phyloP scores from a whole-genome alignment of 164 flowering plant genomes.

The Annona squamosa region DNA sequence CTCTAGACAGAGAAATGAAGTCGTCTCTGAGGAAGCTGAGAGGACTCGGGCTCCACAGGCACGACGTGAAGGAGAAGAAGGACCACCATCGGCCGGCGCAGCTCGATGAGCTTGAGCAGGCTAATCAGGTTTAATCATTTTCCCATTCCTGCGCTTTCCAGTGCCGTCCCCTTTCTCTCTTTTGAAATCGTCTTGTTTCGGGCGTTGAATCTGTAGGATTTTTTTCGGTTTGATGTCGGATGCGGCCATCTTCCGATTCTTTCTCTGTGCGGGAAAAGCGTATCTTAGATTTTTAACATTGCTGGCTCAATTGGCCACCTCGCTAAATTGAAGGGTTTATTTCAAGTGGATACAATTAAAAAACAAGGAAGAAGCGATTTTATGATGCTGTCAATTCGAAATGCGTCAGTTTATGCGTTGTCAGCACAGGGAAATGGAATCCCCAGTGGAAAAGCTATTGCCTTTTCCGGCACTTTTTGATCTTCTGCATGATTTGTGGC shows the following conservation, averaged over 20 bases:
- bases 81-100: constrained; percentile 37
- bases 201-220: neutral
- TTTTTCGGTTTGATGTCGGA: no score
- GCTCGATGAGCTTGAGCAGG: constrained; percentile 75
- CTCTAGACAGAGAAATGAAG: constrained; percentile 39
- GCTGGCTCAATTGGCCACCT: no score
- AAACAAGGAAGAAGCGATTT: neutral
- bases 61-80: constrained; percentile 47
- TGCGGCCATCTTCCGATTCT: no score
- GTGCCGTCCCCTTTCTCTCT: neutral
- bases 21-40: constrained; percentile 60
- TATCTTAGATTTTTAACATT: no score
- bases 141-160: neutral
- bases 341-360: neutral
- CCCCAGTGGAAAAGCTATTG: neutral
- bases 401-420: neutral
- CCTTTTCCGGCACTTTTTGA: neutral
- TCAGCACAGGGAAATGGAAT: neutral
- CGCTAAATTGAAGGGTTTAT: neutral
- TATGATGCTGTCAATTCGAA: neutral
- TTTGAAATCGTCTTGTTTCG: neutral
- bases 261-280: no score
- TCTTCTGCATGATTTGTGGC: neutral
- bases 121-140: constrained; percentile 49
- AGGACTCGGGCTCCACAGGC: constrained; percentile 49